Evolutionary conservation across 352 stramenopile species (phyloP).

Genomic region (Globisporangium paddicum): DNA sequence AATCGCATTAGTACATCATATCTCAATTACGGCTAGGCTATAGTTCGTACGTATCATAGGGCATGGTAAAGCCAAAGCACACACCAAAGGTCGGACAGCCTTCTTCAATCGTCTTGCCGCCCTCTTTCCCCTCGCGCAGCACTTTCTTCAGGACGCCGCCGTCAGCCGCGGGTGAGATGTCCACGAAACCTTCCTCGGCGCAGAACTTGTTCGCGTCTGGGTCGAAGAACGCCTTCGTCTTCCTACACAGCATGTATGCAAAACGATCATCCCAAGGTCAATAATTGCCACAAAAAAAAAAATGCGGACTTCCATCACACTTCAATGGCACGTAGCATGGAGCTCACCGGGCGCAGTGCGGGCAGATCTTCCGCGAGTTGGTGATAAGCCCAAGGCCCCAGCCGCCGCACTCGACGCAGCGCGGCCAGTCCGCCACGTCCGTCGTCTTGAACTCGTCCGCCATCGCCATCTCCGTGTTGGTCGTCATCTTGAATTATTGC

Average conservation of each 20-base stretch:
- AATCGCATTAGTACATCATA: background rate
- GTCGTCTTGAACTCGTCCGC: background rate
- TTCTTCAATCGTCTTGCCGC: constrained; percentile 61
- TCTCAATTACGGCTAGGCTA: too few species aligned
- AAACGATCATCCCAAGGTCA: too few species aligned
- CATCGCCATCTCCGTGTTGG: background rate
- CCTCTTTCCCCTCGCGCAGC: constrained; percentile 45
- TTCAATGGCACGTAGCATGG: too few species aligned
- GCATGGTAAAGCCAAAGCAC: background rate
- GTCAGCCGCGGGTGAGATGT: constrained; percentile 73
- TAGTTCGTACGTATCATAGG: too few species aligned
- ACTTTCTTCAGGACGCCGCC: constrained; percentile 83
- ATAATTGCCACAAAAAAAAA: too few species aligned
- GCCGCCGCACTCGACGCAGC: constrained; percentile 65
- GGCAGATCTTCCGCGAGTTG: constrained; percentile 68
- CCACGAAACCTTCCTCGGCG: constrained; percentile 68
- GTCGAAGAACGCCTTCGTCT: constrained; percentile 75
- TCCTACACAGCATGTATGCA: too few species aligned
- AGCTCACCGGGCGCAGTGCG: constrained; percentile 66
- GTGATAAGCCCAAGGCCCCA: constrained; percentile 63
- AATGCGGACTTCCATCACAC: too few species aligned
- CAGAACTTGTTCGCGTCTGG: constrained; percentile 62
- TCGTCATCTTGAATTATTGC: too few species aligned
- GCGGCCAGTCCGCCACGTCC: constrained; percentile 28
- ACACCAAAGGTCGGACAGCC: constrained; percentile 76